Conservation (phyloP, 805 yeast genomes). For the Saturnispora dispora region DNA sequence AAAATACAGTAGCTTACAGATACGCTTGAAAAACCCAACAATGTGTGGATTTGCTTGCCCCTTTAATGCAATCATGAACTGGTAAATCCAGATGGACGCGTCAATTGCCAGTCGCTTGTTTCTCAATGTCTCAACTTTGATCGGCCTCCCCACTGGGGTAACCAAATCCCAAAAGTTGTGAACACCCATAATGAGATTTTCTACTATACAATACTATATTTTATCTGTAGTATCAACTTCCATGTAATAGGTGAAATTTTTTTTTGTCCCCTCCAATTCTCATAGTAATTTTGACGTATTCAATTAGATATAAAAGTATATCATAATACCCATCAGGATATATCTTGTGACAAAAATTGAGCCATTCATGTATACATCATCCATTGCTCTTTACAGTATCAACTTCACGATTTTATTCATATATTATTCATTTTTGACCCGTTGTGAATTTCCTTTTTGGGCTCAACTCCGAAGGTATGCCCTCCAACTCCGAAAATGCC, state of each 20-base stretch:
- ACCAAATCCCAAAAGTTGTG: slow-evolving; percentile 88
- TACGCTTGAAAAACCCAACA: slow-evolving; percentile 91
- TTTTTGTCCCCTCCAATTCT: not conserved
- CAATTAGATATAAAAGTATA: too few species aligned
- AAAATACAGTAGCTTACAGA: slow-evolving; percentile 79
- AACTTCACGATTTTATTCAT: not conserved
- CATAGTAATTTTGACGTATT: not conserved
- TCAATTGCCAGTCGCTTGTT: slow-evolving; percentile 84
- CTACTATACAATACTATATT: not conserved
- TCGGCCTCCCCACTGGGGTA: slow-evolving; percentile 86
- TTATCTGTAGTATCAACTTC: not conserved
- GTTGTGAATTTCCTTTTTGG: not conserved
- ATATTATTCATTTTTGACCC: not conserved
- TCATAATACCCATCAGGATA: not conserved
- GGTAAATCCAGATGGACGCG: slow-evolving; percentile 98
- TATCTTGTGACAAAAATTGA: not conserved
- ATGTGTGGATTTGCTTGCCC: slow-evolving; percentile 84
- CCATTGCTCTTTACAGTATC: not conserved
- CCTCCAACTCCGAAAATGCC: slow-evolving; percentile 1
- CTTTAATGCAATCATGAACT: slow-evolving; percentile 87
- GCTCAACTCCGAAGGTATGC: slow-evolving; percentile 1
- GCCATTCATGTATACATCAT: too few species aligned
- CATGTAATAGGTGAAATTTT: not conserved
- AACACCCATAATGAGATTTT: slow-evolving; percentile 67
- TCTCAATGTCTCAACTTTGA: slow-evolving; percentile 73